phyloP scores from a whole-genome alignment of 176 grass and related monocot genomes.

The Dendrocalamus sinicus region DNA sequence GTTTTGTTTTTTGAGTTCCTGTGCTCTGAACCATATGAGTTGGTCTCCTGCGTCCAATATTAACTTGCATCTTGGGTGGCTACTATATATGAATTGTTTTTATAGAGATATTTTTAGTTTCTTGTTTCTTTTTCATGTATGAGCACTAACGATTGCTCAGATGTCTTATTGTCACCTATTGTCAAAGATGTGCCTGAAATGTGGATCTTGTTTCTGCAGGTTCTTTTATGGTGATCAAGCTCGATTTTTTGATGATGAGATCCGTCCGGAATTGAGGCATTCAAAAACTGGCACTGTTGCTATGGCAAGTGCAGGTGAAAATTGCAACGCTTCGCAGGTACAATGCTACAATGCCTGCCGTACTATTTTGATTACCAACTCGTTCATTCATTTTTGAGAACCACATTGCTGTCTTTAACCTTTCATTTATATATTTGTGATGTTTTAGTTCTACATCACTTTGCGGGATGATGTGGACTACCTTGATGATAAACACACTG shows the following conservation, averaged over 20 bases:
- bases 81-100: neutral
- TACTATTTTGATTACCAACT: neutral
- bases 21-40: conserved; percentile 1
- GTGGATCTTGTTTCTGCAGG: conserved; percentile 53
- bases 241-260: conserved; percentile 87
- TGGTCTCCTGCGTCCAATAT: neutral
- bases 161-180: neutral
- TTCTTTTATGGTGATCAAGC: conserved; percentile 94
- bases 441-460: conserved; percentile 85
- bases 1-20: neutral
- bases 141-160: neutral
- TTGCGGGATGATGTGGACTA: conserved; percentile 89
- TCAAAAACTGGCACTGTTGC: conserved; percentile 82
- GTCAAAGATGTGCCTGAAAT: conserved; percentile 33
- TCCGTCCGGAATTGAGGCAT: conserved; percentile 81
- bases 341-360: conserved; percentile 17
- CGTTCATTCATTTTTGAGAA: neutral
- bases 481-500: conserved; percentile 97
- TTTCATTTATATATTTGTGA: conserved; percentile 13
- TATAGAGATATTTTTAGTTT: neutral
- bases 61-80: neutral
- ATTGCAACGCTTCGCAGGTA: conserved; percentile 96
- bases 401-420: neutral
- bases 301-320: conserved; percentile 94
- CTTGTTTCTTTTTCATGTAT: neutral